These are phyloP conservation scores for Phytopythium vexans DNA, from an alignment of 352 stramenopile genomes.

Conservation along the genomic window DNA sequence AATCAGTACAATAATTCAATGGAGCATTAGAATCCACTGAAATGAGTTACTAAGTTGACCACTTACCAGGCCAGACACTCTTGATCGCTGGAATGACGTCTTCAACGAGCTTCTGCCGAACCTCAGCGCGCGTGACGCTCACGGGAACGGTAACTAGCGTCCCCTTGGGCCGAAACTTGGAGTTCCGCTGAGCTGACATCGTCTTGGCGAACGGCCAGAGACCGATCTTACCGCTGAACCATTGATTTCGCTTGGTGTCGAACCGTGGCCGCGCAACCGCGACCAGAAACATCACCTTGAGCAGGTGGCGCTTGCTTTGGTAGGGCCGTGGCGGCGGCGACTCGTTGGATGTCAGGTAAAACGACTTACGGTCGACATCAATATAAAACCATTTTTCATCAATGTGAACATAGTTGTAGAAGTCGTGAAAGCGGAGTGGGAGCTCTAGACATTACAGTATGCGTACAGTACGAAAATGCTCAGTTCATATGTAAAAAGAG, in stretches of 20 bases:
- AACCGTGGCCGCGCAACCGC: conserved; percentile 10
- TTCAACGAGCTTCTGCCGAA: conserved; percentile 3
- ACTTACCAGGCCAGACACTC: neutral
- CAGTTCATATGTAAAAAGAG: too few species aligned
- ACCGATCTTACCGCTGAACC: conserved; percentile 14
- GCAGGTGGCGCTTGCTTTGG: conserved; percentile 8
- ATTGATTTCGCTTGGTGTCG: conserved; percentile 3
- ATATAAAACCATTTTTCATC: conserved; percentile 20
- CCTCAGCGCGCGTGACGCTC: neutral
- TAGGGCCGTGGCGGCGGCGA: conserved; percentile 4
- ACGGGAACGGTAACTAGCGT: neutral
- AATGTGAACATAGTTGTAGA: conserved; percentile 12
- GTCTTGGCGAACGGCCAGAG: conserved; percentile 10
- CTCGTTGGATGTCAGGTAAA: conserved; percentile 9
- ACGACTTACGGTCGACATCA: conserved; percentile 2
- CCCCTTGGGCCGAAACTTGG: conserved; percentile 1
- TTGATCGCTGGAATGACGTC: conserved; percentile 9
- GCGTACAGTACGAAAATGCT: neutral
- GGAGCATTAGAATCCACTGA: neutral
- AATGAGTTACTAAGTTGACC: neutral
- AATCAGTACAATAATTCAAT: neutral
- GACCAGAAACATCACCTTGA: conserved; percentile 14
- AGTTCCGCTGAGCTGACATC: neutral
- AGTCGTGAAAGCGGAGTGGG: conserved; percentile 3
- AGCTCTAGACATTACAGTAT: conserved; percentile 1